A percentile compares a stretch with the other conserved stretches of the same genome.
Conservation (phyloP, 2,329 filamentous ascomycete genomes). For the Fusarium domesticum region DNA sequence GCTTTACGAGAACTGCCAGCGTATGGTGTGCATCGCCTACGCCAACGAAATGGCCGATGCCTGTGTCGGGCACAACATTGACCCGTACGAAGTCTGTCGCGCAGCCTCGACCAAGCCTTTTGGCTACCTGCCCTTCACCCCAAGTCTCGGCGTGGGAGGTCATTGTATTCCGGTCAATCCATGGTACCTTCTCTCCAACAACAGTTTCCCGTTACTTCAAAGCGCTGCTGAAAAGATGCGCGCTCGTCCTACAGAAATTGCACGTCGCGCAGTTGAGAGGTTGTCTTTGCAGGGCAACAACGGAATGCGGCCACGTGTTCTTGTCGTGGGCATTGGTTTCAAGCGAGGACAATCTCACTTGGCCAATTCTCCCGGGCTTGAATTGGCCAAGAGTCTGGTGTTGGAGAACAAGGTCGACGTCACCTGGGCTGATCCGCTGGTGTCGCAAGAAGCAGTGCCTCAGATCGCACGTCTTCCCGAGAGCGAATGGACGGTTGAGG, state of each 20-base stretch:
- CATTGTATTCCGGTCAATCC: slow-evolving; percentile 58
- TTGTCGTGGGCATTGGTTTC: slow-evolving; percentile 50
- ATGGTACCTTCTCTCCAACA: slow-evolving; percentile 50
- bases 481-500: slow-evolving; percentile 37
- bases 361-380: slow-evolving; percentile 47
- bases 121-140: slow-evolving; percentile 48
- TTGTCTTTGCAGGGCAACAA: slow-evolving; percentile 22
- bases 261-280: slow-evolving; percentile 34
- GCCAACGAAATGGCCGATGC: slow-evolving; percentile 57
- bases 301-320: slow-evolving; percentile 30
- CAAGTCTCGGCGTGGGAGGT: slow-evolving; percentile 51
- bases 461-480: slow-evolving; percentile 39
- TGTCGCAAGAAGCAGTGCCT: slow-evolving; percentile 40
- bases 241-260: slow-evolving; percentile 40
- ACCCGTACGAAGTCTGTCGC: slow-evolving; percentile 49
- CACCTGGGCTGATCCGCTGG: slow-evolving; percentile 43
- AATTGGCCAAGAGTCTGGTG: slow-evolving; percentile 38
- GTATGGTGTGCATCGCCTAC: slow-evolving; percentile 54
- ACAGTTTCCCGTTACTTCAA: slow-evolving; percentile 45
- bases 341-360: slow-evolving; percentile 48
- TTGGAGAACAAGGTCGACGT: slow-evolving; percentile 40
- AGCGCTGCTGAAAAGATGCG: slow-evolving; percentile 44
- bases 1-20: slow-evolving; percentile 57
- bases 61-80: slow-evolving; percentile 43
- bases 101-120: slow-evolving; percentile 53